Base-by-base conservation (phyloP, 495 filamentous ascomycete genomes). In the Rhizodiscina lignyota region DNA sequence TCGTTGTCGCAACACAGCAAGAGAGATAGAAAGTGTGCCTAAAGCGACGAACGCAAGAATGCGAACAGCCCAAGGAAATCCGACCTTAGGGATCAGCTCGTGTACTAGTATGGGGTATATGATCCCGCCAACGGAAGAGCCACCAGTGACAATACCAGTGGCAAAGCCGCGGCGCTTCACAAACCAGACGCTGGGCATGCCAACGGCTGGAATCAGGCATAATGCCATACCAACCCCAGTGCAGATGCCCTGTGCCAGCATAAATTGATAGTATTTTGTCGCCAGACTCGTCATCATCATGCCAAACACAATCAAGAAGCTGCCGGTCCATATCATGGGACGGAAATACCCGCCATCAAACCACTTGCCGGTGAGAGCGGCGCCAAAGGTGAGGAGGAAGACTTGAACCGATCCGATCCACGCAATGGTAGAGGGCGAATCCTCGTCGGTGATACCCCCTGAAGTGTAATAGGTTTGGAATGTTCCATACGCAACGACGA, bases 381-480 rank as follows among this genome's bases (percentile, higher is more conserved):
- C 53, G 12, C 54, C 38, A 2, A 47, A 16, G 32, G 53, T 51
- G 19, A 55, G 41, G 8, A 58, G 44, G 27, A 47, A 53, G 1
- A 48, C 39, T 37, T 58, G 54, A 18, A 51, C 38, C 15, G 45
- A 48, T 5, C 54, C 54, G 19, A 58, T 54, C 52, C 52, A 55
- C 13, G 43, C 40, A 17, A 58, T 55, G 8, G 34, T 31, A n/a
- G 48, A 50, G 12, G 39, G 52, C 53, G n/a, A 36, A n/a, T 37
- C 32, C 8, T 8, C 8, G 11, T 52, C 39, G 1, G 38, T 45
- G n/a, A n/a, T n/a, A n/a, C n/a, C n/a, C n/a, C n/a, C n/a, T 10
- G 30, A 26, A 4, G n/a, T n/a, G n/a, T n/a, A n/a, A 34, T 54
- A 54, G 2, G 52, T 39, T 37, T 55, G 43, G 36, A 53, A 54